phyloP scores from a whole-genome alignment of 1,284 basidiomycete genomes.

The Meripilus lineatus region DNA sequence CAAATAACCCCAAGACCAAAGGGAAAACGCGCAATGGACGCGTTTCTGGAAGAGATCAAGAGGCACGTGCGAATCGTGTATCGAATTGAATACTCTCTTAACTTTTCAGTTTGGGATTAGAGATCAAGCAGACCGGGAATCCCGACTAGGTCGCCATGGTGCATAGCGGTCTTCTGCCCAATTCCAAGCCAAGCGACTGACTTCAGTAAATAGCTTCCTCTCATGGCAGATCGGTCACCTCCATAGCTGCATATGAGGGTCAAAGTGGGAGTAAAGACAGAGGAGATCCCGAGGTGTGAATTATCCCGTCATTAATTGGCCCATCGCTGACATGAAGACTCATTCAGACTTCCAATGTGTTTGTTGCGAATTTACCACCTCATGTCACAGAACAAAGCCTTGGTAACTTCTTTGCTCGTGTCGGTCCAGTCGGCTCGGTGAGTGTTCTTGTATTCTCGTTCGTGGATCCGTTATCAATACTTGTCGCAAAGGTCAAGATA shows the following conservation, averaged over 20 bases:
- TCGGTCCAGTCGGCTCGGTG: constrained; percentile 58
- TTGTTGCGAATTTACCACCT: constrained; percentile 85
- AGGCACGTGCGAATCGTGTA: constrained; percentile 40
- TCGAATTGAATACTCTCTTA: too few species aligned
- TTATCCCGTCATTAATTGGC: constrained; percentile 12
- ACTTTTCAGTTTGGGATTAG: constrained; percentile 36
- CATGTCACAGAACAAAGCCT: constrained; percentile 81
- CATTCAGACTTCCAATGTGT: constrained; percentile 85
- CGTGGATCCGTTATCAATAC: neutral
- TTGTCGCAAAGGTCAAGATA: constrained; percentile 69
- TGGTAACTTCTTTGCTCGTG: constrained; percentile 65
- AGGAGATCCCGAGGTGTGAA: constrained; percentile 71
- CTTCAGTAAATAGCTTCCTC: constrained; percentile 4
- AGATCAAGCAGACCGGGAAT: constrained; percentile 88
- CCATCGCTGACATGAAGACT: constrained; percentile 29
- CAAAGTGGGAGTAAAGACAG: constrained; percentile 86
- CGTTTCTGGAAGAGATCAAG: constrained; percentile 92
- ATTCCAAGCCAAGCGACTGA: neutral
- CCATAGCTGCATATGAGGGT: constrained; percentile 84
- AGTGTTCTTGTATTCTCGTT: constrained; percentile 17
- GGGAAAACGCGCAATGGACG: constrained; percentile 91
- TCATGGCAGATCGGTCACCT: constrained; percentile 67
- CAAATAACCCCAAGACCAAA: constrained; percentile 57
- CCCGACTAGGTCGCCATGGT: constrained; percentile 74
- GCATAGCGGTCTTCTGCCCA: constrained; percentile 16